Conservation (phyloP, 1,139 yeast genomes). For the Pichia sp. region DNA sequence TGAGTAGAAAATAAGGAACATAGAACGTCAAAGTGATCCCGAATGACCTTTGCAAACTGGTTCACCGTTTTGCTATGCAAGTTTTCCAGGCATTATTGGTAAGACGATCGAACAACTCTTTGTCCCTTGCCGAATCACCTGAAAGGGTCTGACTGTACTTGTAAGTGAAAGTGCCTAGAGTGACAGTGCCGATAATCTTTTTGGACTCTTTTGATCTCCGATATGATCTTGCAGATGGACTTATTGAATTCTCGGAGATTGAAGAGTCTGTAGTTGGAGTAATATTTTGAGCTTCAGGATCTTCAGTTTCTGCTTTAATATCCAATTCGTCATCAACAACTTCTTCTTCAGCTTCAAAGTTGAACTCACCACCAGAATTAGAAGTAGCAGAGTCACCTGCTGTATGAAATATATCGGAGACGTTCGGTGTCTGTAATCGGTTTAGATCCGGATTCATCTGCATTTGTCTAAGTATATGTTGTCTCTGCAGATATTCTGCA, state of each 20-base stretch:
- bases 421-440: constrained; percentile 6
- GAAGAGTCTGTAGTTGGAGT: neutral
- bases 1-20: no score
- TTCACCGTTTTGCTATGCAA: constrained; percentile 14
- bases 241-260: neutral
- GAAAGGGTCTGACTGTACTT: constrained; percentile 16
- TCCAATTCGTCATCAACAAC: neutral
- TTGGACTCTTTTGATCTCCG: constrained; percentile 1
- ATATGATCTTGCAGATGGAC: no score
- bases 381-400: neutral
- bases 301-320: neutral
- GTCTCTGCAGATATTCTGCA: constrained; percentile 12
- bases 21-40: no score
- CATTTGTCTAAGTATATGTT: constrained; percentile 12
- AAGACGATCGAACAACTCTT: constrained; percentile 15
- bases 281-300: neutral
- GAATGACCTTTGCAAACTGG: no score
- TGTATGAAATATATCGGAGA: constrained; percentile 13
- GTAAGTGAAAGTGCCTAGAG: constrained; percentile 15
- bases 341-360: neutral
- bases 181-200: constrained; percentile 13
- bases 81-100: constrained; percentile 18
- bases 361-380: constrained; percentile 2
- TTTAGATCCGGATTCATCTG: constrained; percentile 11
- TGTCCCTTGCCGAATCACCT: constrained; percentile 13